Evolutionary conservation across 177 flowering plant species (phyloP).

Genomic region (Vitis hybrid): DNA sequence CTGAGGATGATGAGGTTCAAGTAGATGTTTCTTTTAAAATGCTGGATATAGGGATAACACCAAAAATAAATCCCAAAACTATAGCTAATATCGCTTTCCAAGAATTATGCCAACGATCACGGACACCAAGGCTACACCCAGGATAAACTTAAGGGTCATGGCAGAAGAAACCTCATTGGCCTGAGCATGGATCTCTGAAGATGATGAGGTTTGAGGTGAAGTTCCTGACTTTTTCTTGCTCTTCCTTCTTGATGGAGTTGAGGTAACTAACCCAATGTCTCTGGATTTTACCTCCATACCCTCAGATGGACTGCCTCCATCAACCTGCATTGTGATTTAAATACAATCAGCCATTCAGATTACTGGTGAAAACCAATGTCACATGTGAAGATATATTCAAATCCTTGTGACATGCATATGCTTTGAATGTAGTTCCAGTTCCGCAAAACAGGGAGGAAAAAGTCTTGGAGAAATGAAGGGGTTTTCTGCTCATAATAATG

Average conservation of each 20-base stretch:
- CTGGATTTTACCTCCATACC: constrained; percentile 61
- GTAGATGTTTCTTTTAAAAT: too few species aligned
- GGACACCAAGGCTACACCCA: constrained; percentile 74
- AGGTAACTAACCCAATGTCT: constrained; percentile 48
- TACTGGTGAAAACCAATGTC: background rate
- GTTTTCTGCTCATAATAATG: too few species aligned
- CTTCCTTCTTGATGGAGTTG: constrained; percentile 71
- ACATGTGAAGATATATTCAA: background rate
- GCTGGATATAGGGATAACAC: background rate
- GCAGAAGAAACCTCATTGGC: constrained; percentile 35
- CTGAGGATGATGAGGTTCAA: too few species aligned
- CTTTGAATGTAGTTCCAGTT: too few species aligned
- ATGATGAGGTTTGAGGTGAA: constrained; percentile 44
- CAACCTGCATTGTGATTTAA: constrained; percentile 35
- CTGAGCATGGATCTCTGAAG: constrained; percentile 27
- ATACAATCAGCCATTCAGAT: background rate
- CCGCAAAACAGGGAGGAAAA: too few species aligned
- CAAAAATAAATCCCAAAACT: background rate
- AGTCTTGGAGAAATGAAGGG: too few species aligned
- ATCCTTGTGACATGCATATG: too few species aligned
- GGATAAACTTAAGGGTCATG: constrained; percentile 53
- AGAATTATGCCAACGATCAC: constrained; percentile 54
- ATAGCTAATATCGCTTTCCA: constrained; percentile 49
- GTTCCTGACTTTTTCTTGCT: constrained; percentile 63
- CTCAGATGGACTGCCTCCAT: constrained; percentile 24